Base-by-base conservation (phyloP, 305 asterid species). In the Coffea humblotiana region DNA sequence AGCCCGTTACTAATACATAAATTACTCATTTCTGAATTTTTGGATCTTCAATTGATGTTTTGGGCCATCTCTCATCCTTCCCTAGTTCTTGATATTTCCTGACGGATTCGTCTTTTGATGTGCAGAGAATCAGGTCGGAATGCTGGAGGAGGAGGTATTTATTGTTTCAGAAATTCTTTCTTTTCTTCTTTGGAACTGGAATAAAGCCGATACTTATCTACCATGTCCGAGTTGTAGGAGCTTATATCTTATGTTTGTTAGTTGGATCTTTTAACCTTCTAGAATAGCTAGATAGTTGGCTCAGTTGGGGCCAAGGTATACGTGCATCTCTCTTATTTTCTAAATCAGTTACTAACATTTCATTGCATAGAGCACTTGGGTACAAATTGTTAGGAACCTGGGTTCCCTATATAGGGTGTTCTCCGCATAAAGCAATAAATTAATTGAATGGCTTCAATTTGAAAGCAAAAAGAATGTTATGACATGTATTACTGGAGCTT, bases 51-150 rank as follows among this genome's bases (percentile, higher is more conserved):
- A 72, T 23, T 72, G 54, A 13, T 15, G 10, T 21, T 32, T 35
- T 12, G 52, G 70, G 18, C 54, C 15, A 32, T 68, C 71, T 66
- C 60, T 69, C 25, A n/a, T 32, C 47, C 15, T 43, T 52, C 18
- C 21, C 32, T 51, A 13, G 18, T 63, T 72, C 61, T 70, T 47
- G 27, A 52, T 23, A 12, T 71, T 29, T 15, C 35, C 80, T 87
- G 79, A 84, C 79, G 77, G n/a, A 35, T 27, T 51, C 76, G 47
- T 27, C 65, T 74, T 65, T 75, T 74, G 54, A 27, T 76, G 77
- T 85, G 81, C 90, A 89, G 90, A 77, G 91, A 86, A 78, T 77
- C 86, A 13, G 88, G 89, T 77, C 91, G 82, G 69, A 82, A 79
- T 78, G 83, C 80, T 29, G 88, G 84, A 64, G 89, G 79, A 74